Evolutionary conservation across 768 basidiomycete species (phyloP).

Genomic region (Russula sp.): DNA sequence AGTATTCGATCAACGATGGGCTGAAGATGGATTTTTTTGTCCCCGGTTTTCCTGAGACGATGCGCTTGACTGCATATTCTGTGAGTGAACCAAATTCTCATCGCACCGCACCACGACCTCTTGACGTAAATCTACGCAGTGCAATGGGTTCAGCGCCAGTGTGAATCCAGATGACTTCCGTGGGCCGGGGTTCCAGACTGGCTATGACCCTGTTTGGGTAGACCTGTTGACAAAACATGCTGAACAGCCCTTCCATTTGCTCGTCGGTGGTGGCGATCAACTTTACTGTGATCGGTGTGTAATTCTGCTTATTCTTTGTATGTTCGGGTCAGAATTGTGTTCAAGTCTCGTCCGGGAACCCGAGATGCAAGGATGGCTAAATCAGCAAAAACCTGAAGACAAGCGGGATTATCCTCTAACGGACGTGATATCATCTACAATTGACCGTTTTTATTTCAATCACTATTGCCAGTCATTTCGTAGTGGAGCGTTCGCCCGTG

Average conservation of each 20-base stretch:
- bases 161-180: constrained; percentile 86
- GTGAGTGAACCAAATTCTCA: constrained; percentile 46
- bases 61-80: constrained; percentile 89
- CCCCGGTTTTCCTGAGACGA: constrained; percentile 75
- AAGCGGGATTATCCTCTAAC: constrained; percentile 62
- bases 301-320: neutral
- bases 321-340: neutral
- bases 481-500: constrained; percentile 84
- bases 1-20: constrained; percentile 80
- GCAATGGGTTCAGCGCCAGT: constrained; percentile 86
- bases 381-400: constrained; percentile 52
- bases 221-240: constrained; percentile 85
- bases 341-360: constrained; percentile 78
- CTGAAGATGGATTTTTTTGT: constrained; percentile 77
- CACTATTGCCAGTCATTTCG: constrained; percentile 89
- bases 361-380: constrained; percentile 85
- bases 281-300: constrained; percentile 82
- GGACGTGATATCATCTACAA: constrained; percentile 65
- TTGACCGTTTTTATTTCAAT: constrained; percentile 88
- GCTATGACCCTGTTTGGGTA: constrained; percentile 90
- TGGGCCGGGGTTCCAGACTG: constrained; percentile 71
- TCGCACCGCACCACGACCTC: neutral
- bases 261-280: constrained; percentile 94
- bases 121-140: constrained; percentile 43
- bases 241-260: constrained; percentile 78